phyloP scores from a whole-genome alignment of 352 stramenopile species.

The Pythium coloratum region DNA sequence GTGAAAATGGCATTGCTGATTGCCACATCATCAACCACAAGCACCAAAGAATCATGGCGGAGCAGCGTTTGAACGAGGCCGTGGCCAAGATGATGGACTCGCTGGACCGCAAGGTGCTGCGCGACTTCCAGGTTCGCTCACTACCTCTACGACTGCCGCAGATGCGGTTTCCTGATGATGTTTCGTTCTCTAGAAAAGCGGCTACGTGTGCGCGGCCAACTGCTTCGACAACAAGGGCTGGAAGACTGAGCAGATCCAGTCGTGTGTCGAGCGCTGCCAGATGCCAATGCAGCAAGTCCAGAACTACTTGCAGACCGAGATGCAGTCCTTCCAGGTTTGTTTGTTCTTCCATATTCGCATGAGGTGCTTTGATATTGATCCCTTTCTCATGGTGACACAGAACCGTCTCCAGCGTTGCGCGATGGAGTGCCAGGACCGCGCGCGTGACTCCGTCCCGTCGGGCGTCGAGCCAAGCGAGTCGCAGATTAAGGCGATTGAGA shows the following conservation, averaged over 20 bases:
- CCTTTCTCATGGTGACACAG: neutral
- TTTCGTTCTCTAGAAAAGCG: slow-evolving; percentile 51
- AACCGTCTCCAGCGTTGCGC: slow-evolving; percentile 80
- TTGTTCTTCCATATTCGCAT: neutral
- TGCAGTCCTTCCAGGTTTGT: slow-evolving; percentile 69
- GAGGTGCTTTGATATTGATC: neutral
- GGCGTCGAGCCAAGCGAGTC: slow-evolving; percentile 60
- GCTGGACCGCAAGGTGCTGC: slow-evolving; percentile 74
- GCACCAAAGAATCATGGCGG: slow-evolving; percentile 47
- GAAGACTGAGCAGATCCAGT: slow-evolving; percentile 74
- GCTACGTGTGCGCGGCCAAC: slow-evolving; percentile 85
- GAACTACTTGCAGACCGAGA: slow-evolving; percentile 81
- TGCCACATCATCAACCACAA: slow-evolving; percentile 2
- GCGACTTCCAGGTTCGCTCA: slow-evolving; percentile 57
- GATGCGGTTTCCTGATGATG: neutral
- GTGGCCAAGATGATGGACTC: slow-evolving; percentile 85
- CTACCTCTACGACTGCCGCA: neutral
- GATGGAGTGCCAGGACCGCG: slow-evolving; percentile 88
- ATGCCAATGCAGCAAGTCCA: slow-evolving; percentile 85
- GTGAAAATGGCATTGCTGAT: slow-evolving; percentile 3
- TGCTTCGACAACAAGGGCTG: slow-evolving; percentile 86
- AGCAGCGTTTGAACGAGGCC: slow-evolving; percentile 80
- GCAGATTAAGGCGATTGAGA: slow-evolving; percentile 67
- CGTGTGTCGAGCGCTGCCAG: slow-evolving; percentile 85
- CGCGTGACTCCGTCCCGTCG: slow-evolving; percentile 65